These are phyloP conservation scores for Corchorus olitorius DNA, from an alignment of 345 rosid genomes.

Conservation along the genomic window DNA sequence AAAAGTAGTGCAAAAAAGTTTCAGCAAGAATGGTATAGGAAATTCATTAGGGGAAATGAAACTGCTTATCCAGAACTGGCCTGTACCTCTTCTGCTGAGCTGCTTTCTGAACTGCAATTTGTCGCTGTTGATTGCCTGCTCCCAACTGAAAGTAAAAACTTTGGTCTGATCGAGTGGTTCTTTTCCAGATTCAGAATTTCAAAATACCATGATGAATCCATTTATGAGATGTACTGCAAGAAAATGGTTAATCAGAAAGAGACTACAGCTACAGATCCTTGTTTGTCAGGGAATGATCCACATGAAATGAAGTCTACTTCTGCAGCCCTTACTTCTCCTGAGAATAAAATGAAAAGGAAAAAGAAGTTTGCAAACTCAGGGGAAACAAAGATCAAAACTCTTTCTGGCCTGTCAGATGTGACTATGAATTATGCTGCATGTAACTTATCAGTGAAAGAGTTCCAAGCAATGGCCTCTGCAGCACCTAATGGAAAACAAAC, in stretches of 20 bases:
- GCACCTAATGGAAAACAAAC: conserved; percentile 23
- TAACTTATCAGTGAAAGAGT: conserved; percentile 28
- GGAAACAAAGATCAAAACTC: conserved; percentile 36
- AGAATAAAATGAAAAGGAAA: conserved; percentile 39
- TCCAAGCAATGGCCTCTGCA: conserved; percentile 27
- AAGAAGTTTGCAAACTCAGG: conserved; percentile 32
- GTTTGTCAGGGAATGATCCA: conserved; percentile 6
- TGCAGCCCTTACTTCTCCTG: conserved; percentile 6
- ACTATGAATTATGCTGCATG: conserved; percentile 29
- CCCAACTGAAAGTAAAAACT: conserved; percentile 44
- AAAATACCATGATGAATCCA: conserved; percentile 58
- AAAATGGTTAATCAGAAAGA: conserved; percentile 49
- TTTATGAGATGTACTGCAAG: conserved; percentile 60
- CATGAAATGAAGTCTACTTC: conserved; percentile 11
- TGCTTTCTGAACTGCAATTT: conserved; percentile 57
- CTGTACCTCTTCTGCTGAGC: conserved; percentile 47
- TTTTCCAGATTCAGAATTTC: conserved; percentile 82
- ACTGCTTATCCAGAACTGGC: conserved; percentile 44
- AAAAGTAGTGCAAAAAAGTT: conserved; percentile 56
- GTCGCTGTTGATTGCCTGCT: conserved; percentile 55
- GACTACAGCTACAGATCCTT: conserved; percentile 20
- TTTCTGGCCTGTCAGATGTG: conserved; percentile 47
- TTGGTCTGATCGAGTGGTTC: conserved; percentile 63
- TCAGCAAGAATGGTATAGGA: conserved; percentile 57
- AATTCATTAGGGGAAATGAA: conserved; percentile 42